These are phyloP conservation scores for Ascoidea asiatica DNA, from an alignment of 805 yeast species.

Conservation along the genomic window DNA sequence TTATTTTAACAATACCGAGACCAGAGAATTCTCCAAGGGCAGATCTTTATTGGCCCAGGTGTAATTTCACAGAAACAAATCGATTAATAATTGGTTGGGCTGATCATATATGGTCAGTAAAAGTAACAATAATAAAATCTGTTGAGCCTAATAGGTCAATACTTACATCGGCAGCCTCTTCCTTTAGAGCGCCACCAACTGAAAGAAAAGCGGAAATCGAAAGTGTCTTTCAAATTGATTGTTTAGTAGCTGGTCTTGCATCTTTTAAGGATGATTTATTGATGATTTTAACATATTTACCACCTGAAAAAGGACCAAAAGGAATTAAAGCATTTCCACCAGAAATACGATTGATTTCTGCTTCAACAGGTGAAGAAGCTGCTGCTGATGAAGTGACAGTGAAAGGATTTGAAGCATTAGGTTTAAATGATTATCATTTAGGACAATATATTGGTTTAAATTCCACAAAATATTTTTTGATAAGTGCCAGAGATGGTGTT, in stretches of 20 bases:
- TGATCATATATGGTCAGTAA: conserved; percentile 57
- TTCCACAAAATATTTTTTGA: conserved; percentile 39
- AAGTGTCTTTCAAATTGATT: conserved; percentile 25
- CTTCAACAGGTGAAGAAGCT: conserved; percentile 53
- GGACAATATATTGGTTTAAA: conserved; percentile 33
- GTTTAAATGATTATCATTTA: conserved; percentile 71
- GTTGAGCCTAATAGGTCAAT: neutral
- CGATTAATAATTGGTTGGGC: conserved; percentile 76
- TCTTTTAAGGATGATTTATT: conserved; percentile 62
- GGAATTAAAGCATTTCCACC: conserved; percentile 36
- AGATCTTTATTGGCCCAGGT: conserved; percentile 75
- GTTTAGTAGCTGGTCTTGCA: conserved; percentile 63
- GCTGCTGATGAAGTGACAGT: conserved; percentile 70
- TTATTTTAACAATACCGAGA: conserved; percentile 37
- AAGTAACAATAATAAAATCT: conserved; percentile 23
- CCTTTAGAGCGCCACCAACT: conserved; percentile 27
- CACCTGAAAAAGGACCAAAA: conserved; percentile 12
- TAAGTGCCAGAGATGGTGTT: conserved; percentile 76
- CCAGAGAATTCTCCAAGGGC: conserved; percentile 50
- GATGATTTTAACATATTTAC: conserved; percentile 39
- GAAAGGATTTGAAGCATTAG: conserved; percentile 40
- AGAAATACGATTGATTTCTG: conserved; percentile 58
- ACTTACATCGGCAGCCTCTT: conserved; percentile 40
- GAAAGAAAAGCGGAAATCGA: conserved; percentile 32
- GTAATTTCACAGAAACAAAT: conserved; percentile 51